These are phyloP conservation scores for Diplocarpon mali DNA, from an alignment of 2,329 filamentous ascomycete species.

Conservation along the genomic window DNA sequence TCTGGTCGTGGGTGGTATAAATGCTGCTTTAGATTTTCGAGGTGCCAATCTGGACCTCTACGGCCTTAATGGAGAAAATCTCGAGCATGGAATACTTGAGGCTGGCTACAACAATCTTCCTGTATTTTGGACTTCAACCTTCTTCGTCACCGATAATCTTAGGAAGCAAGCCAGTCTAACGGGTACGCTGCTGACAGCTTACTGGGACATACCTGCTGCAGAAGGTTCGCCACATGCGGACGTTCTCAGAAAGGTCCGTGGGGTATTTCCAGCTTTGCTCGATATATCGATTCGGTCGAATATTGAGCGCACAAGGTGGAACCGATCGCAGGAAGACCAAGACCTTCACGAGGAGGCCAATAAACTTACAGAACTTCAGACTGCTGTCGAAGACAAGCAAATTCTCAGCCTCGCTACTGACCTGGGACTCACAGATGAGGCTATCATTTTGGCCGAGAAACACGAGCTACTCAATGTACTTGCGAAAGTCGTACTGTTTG, in stretches of 20 bases:
- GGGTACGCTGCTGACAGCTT: constrained; percentile 22
- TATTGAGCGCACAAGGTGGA: constrained; percentile 48
- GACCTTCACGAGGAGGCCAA: constrained; percentile 37
- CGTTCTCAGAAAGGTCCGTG: constrained; percentile 35
- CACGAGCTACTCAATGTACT: constrained; percentile 53
- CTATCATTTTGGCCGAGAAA: constrained; percentile 50
- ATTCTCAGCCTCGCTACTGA: constrained; percentile 34
- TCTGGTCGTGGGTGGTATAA: constrained; percentile 54
- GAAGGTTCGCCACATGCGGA: constrained; percentile 15
- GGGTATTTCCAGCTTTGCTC: constrained; percentile 42
- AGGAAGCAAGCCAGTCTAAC: constrained; percentile 49
- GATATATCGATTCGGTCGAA: constrained; percentile 46
- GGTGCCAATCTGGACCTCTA: constrained; percentile 58
- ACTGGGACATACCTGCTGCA: constrained; percentile 23
- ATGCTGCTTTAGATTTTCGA: constrained; percentile 60
- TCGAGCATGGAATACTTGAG: constrained; percentile 53
- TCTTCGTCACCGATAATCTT: constrained; percentile 48
- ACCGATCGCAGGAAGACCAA: constrained; percentile 38
- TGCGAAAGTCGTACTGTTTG: constrained; percentile 34
- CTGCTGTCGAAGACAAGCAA: constrained; percentile 33
- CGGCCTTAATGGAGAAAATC: constrained; percentile 55
- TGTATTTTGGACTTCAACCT: constrained; percentile 76
- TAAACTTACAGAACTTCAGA: constrained; percentile 33
- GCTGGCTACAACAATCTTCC: constrained; percentile 58
- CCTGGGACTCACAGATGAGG: constrained; percentile 44